A percentile compares a stretch with the other conserved stretches of the same genome.
These are phyloP conservation scores for Xylariaceae sp. DNA, from an alignment of 2,329 filamentous ascomycete species.

Conservation along the genomic window DNA sequence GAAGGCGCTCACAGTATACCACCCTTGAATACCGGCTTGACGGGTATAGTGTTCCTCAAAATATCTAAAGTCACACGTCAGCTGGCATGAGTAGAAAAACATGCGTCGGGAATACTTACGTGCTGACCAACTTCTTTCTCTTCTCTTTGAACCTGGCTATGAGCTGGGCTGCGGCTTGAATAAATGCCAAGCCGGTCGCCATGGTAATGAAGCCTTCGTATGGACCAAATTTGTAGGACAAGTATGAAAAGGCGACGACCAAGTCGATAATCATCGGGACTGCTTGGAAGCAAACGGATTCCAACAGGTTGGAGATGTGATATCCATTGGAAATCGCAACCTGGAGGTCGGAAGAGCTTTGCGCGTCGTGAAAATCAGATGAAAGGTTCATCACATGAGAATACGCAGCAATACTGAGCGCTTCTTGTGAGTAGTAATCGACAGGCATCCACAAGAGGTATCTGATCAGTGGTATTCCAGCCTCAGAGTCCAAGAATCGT, in stretches of 20 bases:
- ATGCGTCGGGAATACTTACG: constrained; percentile 26
- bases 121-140: constrained; percentile 48
- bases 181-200: constrained; percentile 53
- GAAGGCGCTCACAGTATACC: constrained; percentile 57
- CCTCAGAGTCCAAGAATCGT: constrained; percentile 51
- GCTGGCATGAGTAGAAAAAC: background rate
- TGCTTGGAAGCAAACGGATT: constrained; percentile 55
- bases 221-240: constrained; percentile 54
- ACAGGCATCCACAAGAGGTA: constrained; percentile 57
- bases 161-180: constrained; percentile 50
- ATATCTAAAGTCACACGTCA: constrained; percentile 26
- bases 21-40: constrained; percentile 53
- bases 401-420: constrained; percentile 52
- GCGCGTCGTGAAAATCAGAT: constrained; percentile 58
- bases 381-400: constrained; percentile 59
- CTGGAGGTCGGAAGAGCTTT: constrained; percentile 56
- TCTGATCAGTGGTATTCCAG: constrained; percentile 50
- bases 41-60: constrained; percentile 54
- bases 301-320: constrained; percentile 52
- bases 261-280: constrained; percentile 60
- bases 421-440: constrained; percentile 53
- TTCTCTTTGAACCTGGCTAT: constrained; percentile 47
- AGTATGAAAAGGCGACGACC: constrained; percentile 54
- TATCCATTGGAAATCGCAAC: constrained; percentile 53
- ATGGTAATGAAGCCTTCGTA: constrained; percentile 62